Evolutionary conservation across 179 eudicot species (phyloP), one percentile per base, ranked within the genome.

Genomic region (Silene noctiflora): DNA sequence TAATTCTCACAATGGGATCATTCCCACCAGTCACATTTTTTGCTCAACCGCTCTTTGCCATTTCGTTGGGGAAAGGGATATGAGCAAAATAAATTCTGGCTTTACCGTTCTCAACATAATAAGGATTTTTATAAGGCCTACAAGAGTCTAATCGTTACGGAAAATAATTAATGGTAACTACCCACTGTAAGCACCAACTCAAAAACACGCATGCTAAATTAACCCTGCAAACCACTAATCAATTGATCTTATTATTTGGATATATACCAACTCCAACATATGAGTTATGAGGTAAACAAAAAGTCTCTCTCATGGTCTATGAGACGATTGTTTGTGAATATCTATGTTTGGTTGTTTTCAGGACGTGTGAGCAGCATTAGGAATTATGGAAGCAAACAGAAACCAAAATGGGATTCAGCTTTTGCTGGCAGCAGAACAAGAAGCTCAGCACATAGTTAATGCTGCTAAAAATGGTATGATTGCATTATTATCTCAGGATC

Each of bases 381-480:
- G 48, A 68, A 80, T 56, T 9, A 91, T 94, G 98, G 97, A 87
- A 33, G 67, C 92, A 64, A 84, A 31, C 89, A 82, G 93, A 78
- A 87, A 85, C 71, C 97, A 89, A 76, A 90, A 90, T 80, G 98
- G 98, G 69, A 92, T 94, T 81, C 98, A 94, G 86, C 83, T 82
- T 67, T 79, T 92, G 84, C 80, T 95, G 78, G 92, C 95, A 79
- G 99, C 97, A 76, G 99, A 95, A 71, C 99, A 95, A 85, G 97
- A 93, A 77, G 99, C 99, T 59, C 97, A 94, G 77, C 96, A 86
- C 76, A 92, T 94, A 76, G 95, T 94, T 70, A 91, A 87, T 80
- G 82, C 91, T 78, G 97, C 98, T 70, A 89, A 85, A 87, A 84
- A 81, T 56, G 94, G 98, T 91, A 80, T 72, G 21, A 27, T 29